Evolutionary conservation across 2,329 filamentous ascomycete genomes (phyloP).

Genomic region (Teratosphaeria epicoccoides): DNA sequence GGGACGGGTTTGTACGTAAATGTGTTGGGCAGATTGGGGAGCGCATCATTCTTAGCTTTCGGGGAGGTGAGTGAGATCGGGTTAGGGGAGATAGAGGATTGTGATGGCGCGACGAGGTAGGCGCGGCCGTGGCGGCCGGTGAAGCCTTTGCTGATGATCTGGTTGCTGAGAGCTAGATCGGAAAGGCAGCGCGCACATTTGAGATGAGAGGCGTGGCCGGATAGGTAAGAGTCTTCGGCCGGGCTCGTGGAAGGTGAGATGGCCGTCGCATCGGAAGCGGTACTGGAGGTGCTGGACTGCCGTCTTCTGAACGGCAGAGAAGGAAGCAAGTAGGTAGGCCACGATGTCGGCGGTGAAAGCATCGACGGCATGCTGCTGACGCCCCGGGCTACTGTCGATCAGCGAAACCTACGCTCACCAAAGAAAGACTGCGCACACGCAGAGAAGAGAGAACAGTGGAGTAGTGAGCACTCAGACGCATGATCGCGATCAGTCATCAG

Average conservation of each 20-base stretch:
- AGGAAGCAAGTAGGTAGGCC: conserved; percentile 43
- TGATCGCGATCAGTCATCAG: background rate
- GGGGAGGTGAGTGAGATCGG: conserved; percentile 11
- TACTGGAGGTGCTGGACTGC: conserved; percentile 31
- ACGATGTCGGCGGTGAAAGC: conserved; percentile 29
- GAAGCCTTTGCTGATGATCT: conserved; percentile 56
- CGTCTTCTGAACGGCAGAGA: conserved; percentile 39
- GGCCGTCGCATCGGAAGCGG: conserved; percentile 24
- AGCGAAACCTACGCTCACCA: background rate
- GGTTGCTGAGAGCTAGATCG: conserved; percentile 47
- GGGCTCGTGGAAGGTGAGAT: conserved; percentile 11
- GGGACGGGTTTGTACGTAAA: conserved; percentile 45
- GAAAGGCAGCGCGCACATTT: conserved; percentile 49
- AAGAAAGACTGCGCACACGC: background rate
- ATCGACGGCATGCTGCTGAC: conserved; percentile 13
- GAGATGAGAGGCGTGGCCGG: conserved; percentile 43
- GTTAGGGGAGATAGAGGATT: conserved; percentile 15
- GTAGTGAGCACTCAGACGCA: background rate
- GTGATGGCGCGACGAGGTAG: conserved; percentile 46
- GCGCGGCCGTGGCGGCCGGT: conserved; percentile 54
- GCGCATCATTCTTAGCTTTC: conserved; percentile 16
- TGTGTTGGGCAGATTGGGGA: conserved; percentile 47
- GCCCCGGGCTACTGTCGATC: background rate
- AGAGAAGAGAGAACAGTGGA: background rate
- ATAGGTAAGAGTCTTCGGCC: conserved; percentile 27